Evolutionary conservation across 495 filamentous ascomycete species (phyloP), one percentile per base, ranked within the genome.

Genomic region (Pyronema domesticum): DNA sequence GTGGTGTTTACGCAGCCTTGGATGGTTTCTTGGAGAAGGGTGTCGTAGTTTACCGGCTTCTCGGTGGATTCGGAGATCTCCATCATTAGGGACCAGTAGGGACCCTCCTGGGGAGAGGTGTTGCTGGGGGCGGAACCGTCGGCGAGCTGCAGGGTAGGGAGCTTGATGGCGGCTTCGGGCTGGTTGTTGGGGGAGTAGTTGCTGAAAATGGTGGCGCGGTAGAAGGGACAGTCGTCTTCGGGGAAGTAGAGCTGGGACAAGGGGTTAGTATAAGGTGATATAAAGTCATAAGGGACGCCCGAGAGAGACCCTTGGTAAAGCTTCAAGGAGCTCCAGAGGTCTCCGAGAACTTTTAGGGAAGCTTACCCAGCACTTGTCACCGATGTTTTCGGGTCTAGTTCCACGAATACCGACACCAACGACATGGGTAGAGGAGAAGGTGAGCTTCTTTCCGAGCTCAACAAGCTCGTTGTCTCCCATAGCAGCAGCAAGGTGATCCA

Each of bases 181-280:
- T 96, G 91, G 74, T 99, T 99, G 79, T 94, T 78, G 55, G 89
- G 91, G 14, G 93, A 96, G 77, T 99, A 99, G 80, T 99, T 99
- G 72, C 91, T 96, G 80, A 99, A 99, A 73, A 99, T 96, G 58
- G 91, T 99, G 65, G 91, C 91, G 64, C 91, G 87, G 76, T 99
- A 99, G 80, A 99, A 99, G 67, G 87, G 88, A 76, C 89, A 95
- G 79, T 99, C 80, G 70, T 94, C 81, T 69, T 99, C 93, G 59
- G 91, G 91, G 81, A 96, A 99, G 80, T 99, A 99, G 53, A 99
- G 79, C 86, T 83, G 59, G 23, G 23, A 5, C 5, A 30, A 6
- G 40, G 45, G 44, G 40, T 10, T 23, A 51, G 8, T 43, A 13
- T 2, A 17, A 13, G 15, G 13, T 43, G 1, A 13, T n/a, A 43